A percentile compares a stretch with the other conserved stretches of the same genome.
These are phyloP conservation scores for Paramecium biaurelia DNA, from an alignment of 73 alveolate species.

Conservation along the genomic window DNA sequence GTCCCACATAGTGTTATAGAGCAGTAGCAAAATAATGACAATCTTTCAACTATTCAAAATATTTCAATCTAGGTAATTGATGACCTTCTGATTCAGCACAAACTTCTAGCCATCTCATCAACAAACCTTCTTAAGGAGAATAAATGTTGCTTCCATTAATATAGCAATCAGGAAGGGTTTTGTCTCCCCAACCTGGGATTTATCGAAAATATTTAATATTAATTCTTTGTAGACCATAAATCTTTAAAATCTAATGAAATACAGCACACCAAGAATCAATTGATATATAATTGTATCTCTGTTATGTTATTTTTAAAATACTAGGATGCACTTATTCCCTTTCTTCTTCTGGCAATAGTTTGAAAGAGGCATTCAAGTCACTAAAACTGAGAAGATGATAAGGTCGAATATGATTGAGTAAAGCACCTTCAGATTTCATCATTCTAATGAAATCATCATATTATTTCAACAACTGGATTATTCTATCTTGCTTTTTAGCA, in stretches of 20 bases:
- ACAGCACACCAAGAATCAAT: slow-evolving; percentile 95
- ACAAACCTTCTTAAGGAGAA: slow-evolving; percentile 89
- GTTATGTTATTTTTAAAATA: slow-evolving; percentile 17
- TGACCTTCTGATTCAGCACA: slow-evolving; percentile 61
- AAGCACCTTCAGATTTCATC: slow-evolving; percentile 95
- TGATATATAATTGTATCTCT: slow-evolving; percentile 86
- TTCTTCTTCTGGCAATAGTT: slow-evolving; percentile 13
- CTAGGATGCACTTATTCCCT: slow-evolving; percentile 59
- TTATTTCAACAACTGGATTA: slow-evolving; percentile 69
- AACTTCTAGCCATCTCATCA: slow-evolving; percentile 90
- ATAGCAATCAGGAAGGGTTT: slow-evolving; percentile 75
- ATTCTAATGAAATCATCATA: slow-evolving; percentile 92
- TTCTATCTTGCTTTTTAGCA: slow-evolving; percentile 80
- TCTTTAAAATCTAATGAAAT: slow-evolving; percentile 87
- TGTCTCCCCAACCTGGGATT: slow-evolving; percentile 91
- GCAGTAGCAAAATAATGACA: slow-evolving; percentile 78
- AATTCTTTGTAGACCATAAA: slow-evolving; percentile 91
- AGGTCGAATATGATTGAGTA: slow-evolving; percentile 94
- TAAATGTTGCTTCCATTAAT: slow-evolving; percentile 90
- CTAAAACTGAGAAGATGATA: slow-evolving; percentile 85
- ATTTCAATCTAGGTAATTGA: slow-evolving; percentile 70
- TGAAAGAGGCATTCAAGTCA: slow-evolving; percentile 71
- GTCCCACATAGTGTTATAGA: slow-evolving; percentile 79
- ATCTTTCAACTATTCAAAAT: slow-evolving; percentile 83
- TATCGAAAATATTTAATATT: slow-evolving; percentile 86